These are phyloP conservation scores for Xylariomycetidae sp. DNA, from an alignment of 2,329 filamentous ascomycete genomes.

Conservation along the genomic window DNA sequence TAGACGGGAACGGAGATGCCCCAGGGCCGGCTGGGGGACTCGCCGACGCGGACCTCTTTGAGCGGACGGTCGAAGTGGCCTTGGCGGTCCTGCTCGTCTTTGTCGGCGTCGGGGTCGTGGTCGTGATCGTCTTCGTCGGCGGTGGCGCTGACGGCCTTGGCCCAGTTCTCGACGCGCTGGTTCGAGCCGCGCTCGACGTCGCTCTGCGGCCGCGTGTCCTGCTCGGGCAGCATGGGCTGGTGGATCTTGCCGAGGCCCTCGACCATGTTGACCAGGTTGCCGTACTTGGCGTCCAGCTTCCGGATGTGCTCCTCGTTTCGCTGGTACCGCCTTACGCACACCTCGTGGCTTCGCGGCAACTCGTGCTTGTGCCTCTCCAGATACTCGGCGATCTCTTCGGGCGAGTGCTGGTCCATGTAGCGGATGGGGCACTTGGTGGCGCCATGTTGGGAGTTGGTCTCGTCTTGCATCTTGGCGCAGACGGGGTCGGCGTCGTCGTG, in stretches of 20 bases:
- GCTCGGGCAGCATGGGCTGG: conserved; percentile 72
- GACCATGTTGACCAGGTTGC: conserved; percentile 89
- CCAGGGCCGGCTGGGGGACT: conserved; percentile 77
- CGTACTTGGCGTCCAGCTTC: conserved; percentile 90
- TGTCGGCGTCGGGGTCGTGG: conserved; percentile 35
- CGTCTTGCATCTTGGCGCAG: conserved; percentile 58
- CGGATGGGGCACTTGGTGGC: conserved; percentile 79
- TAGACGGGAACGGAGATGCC: conserved; percentile 30
- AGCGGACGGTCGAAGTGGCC: conserved; percentile 78
- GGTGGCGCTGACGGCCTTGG: conserved; percentile 60
- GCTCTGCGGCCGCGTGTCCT: conserved; percentile 37
- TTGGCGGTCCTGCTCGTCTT: conserved; percentile 54
- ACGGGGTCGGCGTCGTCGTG: conserved; percentile 54
- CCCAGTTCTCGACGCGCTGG: conserved; percentile 80
- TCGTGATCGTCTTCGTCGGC: conserved; percentile 32
- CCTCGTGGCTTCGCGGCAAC: conserved; percentile 85
- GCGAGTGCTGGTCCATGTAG: conserved; percentile 84
- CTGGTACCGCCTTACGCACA: conserved; percentile 86
- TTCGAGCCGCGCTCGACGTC: conserved; percentile 50
- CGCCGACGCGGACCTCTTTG: conserved; percentile 86
- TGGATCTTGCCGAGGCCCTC: conserved; percentile 83
- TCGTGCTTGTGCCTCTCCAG: conserved; percentile 95
- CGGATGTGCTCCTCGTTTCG: conserved; percentile 78
- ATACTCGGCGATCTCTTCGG: conserved; percentile 88
- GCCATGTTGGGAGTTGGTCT: conserved; percentile 47